A percentile compares a stretch with the other conserved stretches of the same genome.
These are phyloP conservation scores for Tolypocladium tundrense DNA, from an alignment of 2,329 filamentous ascomycete species.

Conservation along the genomic window DNA sequence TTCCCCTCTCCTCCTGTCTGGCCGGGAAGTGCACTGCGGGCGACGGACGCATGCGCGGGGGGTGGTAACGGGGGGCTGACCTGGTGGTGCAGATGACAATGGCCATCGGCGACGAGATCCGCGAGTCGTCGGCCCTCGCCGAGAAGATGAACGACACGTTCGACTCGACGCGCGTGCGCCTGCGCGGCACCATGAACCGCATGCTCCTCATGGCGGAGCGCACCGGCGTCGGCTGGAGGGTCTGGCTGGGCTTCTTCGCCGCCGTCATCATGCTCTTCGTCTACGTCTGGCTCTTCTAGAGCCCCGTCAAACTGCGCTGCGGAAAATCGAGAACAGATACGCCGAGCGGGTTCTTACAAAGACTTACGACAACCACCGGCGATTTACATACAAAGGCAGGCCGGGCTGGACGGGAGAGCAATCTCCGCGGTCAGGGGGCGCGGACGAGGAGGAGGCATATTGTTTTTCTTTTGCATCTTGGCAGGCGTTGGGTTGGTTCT, in stretches of 20 bases:
- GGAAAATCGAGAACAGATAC: not conserved
- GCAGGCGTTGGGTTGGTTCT: conserved; percentile 1
- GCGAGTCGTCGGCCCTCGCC: conserved; percentile 75
- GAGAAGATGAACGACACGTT: conserved; percentile 96
- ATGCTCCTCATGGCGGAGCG: conserved; percentile 94
- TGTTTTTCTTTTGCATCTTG: conserved; percentile 1
- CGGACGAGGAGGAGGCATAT: not conserved
- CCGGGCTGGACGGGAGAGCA: not conserved
- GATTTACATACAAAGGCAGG: too few species aligned
- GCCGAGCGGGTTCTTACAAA: not conserved
- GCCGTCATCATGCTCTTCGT: conserved; percentile 75
- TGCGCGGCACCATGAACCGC: conserved; percentile 89
- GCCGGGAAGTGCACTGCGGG: too few species aligned
- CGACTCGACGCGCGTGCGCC: conserved; percentile 68
- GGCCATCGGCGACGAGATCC: conserved; percentile 91
- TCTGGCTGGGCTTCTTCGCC: conserved; percentile 84
- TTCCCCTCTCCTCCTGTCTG: not conserved
- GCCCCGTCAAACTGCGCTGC: not conserved
- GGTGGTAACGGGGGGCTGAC: not conserved
- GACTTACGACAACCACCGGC: not conserved
- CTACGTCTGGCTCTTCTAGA: conserved; percentile 83
- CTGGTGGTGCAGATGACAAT: conserved; percentile 58
- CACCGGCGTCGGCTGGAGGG: conserved; percentile 91
- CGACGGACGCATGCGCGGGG: too few species aligned
- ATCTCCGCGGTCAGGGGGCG: not conserved